Conservation (phyloP, 2,329 filamentous ascomycete species). For the Amesomyces nigricolor region DNA sequence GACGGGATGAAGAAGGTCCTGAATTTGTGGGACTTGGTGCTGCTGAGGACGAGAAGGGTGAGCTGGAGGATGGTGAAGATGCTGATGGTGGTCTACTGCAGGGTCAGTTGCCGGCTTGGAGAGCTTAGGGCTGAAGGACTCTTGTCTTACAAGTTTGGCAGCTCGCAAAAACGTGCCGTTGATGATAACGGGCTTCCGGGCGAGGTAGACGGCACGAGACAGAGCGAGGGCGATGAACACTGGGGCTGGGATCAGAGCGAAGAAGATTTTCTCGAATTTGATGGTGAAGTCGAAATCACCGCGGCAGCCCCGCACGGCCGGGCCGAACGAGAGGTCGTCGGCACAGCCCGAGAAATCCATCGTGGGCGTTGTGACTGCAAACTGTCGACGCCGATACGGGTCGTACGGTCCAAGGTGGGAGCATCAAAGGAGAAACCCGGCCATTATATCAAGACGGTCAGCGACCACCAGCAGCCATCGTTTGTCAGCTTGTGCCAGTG, state of each 20-base stretch:
- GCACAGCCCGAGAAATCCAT: conserved; percentile 29
- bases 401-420: too few relatives aligned
- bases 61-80: conserved; percentile 32
- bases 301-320: conserved; percentile 41
- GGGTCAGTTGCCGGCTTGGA: background rate
- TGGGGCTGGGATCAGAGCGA: conserved; percentile 39
- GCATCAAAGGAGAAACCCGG: too few relatives aligned
- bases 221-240: conserved; percentile 36
- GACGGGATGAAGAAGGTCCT: conserved; percentile 23
- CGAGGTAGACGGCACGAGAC: conserved; percentile 32
- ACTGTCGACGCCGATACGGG: too few relatives aligned
- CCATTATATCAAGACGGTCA: too few relatives aligned
- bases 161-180: conserved; percentile 32
- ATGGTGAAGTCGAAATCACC: conserved; percentile 48
- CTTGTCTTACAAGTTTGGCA: conserved; percentile 29
- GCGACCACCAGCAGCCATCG: too few relatives aligned
- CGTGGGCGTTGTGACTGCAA: background rate
- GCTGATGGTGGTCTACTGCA: conserved; percentile 23
- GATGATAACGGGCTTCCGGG: conserved; percentile 32
- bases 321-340: conserved; percentile 39
- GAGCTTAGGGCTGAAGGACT: too few relatives aligned
- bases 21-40: conserved; percentile 19
- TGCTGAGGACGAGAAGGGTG: conserved; percentile 30
- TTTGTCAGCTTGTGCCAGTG: too few relatives aligned
- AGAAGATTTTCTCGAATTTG: conserved; percentile 43